Evolutionary conservation across 257 asterid species (phyloP).

Genomic region (Salvia miltiorrhiza): DNA sequence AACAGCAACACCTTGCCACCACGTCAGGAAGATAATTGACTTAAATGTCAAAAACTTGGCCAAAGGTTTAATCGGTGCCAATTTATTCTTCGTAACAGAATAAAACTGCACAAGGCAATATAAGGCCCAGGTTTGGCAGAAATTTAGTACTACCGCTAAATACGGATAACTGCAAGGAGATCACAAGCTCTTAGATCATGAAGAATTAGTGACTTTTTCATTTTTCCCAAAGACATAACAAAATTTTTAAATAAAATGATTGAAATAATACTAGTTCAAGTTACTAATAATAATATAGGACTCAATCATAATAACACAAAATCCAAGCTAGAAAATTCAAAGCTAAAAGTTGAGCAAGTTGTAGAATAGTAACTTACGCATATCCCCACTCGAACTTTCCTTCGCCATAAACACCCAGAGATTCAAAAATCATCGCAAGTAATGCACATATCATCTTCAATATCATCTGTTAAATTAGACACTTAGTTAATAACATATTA

Average conservation of each 20-base stretch:
- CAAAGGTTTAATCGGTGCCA: conserved; percentile 92
- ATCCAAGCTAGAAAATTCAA: neutral
- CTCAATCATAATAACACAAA: neutral
- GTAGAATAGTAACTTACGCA: conserved; percentile 57
- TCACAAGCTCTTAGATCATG: conserved; percentile 16
- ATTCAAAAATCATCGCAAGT: conserved; percentile 73
- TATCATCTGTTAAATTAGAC: conserved; percentile 65
- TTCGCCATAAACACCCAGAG: conserved; percentile 81
- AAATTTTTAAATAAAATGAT: neutral
- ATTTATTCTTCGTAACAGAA: conserved; percentile 80
- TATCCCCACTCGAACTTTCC: conserved; percentile 92
- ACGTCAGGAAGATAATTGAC: conserved; percentile 87
- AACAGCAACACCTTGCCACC: conserved; percentile 98
- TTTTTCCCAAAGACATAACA: neutral
- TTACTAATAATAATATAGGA: neutral
- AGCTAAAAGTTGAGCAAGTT: neutral
- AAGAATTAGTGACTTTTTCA: neutral
- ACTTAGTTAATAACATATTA: neutral
- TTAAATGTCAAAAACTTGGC: conserved; percentile 94
- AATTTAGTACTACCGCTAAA: conserved; percentile 83
- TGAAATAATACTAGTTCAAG: neutral
- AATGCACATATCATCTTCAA: conserved; percentile 91
- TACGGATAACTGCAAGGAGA: conserved; percentile 87
- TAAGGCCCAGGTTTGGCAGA: conserved; percentile 97
- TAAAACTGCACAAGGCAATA: conserved; percentile 96